phyloP scores from a whole-genome alignment of 2,329 filamentous ascomycete genomes.

The Fusarium goolgardi region DNA sequence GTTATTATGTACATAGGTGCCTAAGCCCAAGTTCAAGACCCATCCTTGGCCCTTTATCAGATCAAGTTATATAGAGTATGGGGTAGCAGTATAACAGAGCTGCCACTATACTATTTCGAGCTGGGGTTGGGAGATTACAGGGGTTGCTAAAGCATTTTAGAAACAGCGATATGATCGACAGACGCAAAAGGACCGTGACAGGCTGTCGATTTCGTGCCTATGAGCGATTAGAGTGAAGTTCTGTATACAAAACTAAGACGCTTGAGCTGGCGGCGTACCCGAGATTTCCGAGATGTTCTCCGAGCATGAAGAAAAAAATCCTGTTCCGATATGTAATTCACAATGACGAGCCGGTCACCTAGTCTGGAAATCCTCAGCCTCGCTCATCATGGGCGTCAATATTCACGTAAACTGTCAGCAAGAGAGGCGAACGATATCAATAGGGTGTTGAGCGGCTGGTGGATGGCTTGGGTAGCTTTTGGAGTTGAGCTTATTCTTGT shows the following conservation, averaged over 20 bases:
- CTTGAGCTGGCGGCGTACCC: constrained; percentile 9
- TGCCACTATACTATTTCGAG: constrained; percentile 13
- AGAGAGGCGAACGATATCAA: constrained; percentile 7
- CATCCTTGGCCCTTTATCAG: constrained; percentile 17
- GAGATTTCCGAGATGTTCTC: constrained; percentile 18
- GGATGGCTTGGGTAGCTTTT: constrained; percentile 22
- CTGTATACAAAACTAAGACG: not conserved
- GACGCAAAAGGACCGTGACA: constrained; percentile 20
- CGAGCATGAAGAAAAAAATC: constrained; percentile 1
- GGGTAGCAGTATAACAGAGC: constrained; percentile 12
- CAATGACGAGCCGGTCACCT: not conserved
- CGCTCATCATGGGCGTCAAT: constrained; percentile 3
- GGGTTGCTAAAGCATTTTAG: constrained; percentile 13
- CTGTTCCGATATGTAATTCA: constrained; percentile 12
- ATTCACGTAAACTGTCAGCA: constrained; percentile 28
- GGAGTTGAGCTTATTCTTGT: constrained; percentile 29
- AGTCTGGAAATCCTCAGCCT: not conserved
- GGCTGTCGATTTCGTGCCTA: constrained; percentile 5
- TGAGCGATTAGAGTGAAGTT: constrained; percentile 5
- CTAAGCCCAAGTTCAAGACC: not conserved
- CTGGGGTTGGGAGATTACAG: constrained; percentile 15
- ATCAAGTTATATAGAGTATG: constrained; percentile 25
- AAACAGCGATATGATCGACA: constrained; percentile 21
- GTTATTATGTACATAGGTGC: not conserved
- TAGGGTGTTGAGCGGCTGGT: constrained; percentile 30